Evolutionary conservation across 805 yeast species (phyloP).

Genomic region (Torulaspora maleeae): DNA sequence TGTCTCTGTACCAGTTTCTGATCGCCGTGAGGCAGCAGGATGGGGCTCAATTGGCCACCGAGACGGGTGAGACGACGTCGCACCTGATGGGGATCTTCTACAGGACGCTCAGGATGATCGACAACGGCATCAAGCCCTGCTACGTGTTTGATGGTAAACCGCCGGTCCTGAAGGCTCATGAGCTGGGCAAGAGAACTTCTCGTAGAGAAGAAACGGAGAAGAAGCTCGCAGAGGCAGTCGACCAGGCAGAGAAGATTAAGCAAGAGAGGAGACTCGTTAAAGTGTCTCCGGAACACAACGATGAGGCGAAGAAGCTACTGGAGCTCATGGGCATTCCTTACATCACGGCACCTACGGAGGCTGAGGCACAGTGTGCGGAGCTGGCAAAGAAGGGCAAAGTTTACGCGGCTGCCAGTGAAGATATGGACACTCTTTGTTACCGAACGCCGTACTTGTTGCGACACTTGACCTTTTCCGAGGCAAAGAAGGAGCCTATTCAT

Average conservation of each 20-base stretch:
- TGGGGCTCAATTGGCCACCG: conserved; percentile 87
- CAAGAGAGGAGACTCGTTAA: conserved; percentile 80
- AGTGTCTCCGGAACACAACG: conserved; percentile 87
- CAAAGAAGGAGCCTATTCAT: conserved; percentile 85
- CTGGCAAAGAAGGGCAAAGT: conserved; percentile 86
- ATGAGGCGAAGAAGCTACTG: conserved; percentile 80
- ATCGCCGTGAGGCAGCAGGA: conserved; percentile 96
- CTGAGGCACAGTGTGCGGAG: conserved; percentile 97
- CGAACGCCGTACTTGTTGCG: conserved; percentile 78
- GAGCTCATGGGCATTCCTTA: conserved; percentile 92
- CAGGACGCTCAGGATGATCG: conserved; percentile 84
- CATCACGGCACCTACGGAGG: conserved; percentile 94
- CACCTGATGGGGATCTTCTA: conserved; percentile 97
- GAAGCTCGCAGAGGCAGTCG: conserved; percentile 68
- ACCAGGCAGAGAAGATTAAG: conserved; percentile 66
- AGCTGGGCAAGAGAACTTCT: conserved; percentile 76
- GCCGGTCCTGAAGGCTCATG: conserved; percentile 90
- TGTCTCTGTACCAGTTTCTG: conserved; percentile 92
- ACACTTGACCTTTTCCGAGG: conserved; percentile 90
- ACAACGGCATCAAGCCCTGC: conserved; percentile 91
- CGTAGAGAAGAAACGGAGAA: conserved; percentile 80
- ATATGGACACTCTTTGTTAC: conserved; percentile 97
- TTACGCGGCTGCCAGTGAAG: conserved; percentile 96
- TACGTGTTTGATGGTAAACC: conserved; percentile 98
- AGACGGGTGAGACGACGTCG: conserved; percentile 86